phyloP scores from a whole-genome alignment of 1,139 yeast species.

The Debaryomyces singareniensis region DNA sequence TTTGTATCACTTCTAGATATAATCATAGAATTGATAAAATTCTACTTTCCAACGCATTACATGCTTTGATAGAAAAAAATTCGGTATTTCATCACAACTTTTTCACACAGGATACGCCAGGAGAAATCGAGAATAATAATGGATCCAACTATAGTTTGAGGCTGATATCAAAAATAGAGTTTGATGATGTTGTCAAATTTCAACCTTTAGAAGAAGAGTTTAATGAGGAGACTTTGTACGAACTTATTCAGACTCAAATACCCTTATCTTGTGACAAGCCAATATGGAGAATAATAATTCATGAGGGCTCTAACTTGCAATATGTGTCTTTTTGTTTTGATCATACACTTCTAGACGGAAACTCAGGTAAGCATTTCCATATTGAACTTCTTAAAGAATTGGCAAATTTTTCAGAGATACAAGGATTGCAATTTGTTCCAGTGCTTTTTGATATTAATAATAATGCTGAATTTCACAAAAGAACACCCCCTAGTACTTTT shows the following conservation, averaged over 20 bases:
- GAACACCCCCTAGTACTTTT: no score
- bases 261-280: constrained; percentile 15
- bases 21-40: constrained; percentile 10
- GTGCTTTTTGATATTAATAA: no score
- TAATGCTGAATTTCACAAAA: no score
- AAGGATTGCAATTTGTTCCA: no score
- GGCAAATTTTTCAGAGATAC: no score
- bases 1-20: constrained; percentile 21
- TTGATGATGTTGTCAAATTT: constrained; percentile 20
- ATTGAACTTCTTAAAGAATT: constrained; percentile 22
- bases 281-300: constrained; percentile 23
- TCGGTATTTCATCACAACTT: constrained; percentile 18
- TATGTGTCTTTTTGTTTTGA: constrained; percentile 21
- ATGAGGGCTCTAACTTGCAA: constrained; percentile 11
- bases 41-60: constrained; percentile 20
- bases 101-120: no score
- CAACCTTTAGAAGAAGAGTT: constrained; percentile 11
- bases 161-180: constrained; percentile 14
- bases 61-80: constrained; percentile 13
- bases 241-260: constrained; percentile 12
- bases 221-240: constrained; percentile 10
- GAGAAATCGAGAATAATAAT: no score
- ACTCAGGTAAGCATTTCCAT: constrained; percentile 26
- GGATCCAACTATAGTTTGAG: constrained; percentile 14
- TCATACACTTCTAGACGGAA: constrained; percentile 33